phyloP scores from a whole-genome alignment of 306 rosid species.

The Arachis hypogaea region DNA sequence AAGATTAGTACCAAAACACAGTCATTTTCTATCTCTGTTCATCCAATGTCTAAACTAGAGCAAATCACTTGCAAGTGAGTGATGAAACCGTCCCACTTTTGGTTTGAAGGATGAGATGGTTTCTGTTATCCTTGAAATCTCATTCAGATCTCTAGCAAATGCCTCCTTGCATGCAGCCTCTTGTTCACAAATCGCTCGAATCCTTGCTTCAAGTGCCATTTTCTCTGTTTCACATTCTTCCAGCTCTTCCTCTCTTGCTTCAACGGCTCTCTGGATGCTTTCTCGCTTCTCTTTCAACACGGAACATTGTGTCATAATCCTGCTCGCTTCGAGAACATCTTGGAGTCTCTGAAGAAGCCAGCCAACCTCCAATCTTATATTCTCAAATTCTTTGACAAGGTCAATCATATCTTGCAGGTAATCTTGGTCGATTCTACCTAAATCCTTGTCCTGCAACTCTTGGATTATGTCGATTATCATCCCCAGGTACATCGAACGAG shows the following conservation, averaged over 20 bases:
- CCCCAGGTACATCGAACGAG: constrained; percentile 4
- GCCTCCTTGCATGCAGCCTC: constrained; percentile 6
- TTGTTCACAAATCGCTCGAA: not conserved
- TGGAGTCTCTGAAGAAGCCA: constrained; percentile 26
- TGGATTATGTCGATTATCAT: constrained; percentile 15
- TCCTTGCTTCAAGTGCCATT: not conserved
- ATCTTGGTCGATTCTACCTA: not conserved
- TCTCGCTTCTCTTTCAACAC: constrained; percentile 7
- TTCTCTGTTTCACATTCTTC: not conserved
- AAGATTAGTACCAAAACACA: not conserved
- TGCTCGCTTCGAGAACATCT: constrained; percentile 27
- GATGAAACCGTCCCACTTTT: not conserved
- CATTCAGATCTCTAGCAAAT: not conserved
- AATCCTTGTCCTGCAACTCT: not conserved
- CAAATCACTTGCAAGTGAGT: constrained; percentile 24
- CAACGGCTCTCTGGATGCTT: not conserved
- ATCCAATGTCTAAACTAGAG: not conserved
- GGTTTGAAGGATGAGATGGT: not conserved
- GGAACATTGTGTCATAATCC: not conserved
- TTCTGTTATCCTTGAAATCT: not conserved
- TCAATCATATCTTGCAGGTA: not conserved
- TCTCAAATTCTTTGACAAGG: not conserved
- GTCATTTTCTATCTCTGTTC: not conserved
- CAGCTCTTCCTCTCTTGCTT: not conserved
- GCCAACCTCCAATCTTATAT: not conserved